These are phyloP conservation scores for Moelleriella libera DNA, from an alignment of 2,329 filamentous ascomycete species.

Conservation along the genomic window DNA sequence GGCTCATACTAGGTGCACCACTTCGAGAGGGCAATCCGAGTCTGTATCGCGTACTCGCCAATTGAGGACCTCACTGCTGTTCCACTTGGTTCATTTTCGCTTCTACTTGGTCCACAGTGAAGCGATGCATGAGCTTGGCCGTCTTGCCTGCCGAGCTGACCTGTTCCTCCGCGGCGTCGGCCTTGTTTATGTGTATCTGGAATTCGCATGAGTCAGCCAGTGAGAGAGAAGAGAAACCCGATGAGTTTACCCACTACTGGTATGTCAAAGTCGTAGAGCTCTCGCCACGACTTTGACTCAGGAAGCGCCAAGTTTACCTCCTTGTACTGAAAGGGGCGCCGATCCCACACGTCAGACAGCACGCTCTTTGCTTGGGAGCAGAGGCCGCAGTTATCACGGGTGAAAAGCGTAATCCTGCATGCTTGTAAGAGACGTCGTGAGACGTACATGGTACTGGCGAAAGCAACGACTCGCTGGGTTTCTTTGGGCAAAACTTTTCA, in stretches of 20 bases:
- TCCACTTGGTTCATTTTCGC: constrained; percentile 53
- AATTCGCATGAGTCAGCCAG: not conserved
- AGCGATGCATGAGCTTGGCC: constrained; percentile 65
- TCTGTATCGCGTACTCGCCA: too few species aligned
- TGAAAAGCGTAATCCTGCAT: constrained; percentile 62
- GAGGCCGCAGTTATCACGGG: constrained; percentile 55
- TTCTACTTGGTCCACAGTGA: constrained; percentile 51
- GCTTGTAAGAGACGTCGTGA: constrained; percentile 35
- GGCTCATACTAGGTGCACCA: constrained; percentile 22
- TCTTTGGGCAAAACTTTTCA: too few species aligned
- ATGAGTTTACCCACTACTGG: constrained; percentile 46
- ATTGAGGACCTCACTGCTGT: constrained; percentile 1
- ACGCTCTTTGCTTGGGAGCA: constrained; percentile 55
- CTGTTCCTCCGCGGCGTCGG: constrained; percentile 32
- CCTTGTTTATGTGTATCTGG: constrained; percentile 52
- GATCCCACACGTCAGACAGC: constrained; percentile 53
- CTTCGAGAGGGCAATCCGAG: not conserved
- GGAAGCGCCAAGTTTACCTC: constrained; percentile 58
- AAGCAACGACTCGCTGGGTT: too few species aligned
- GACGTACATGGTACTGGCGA: constrained; percentile 28
- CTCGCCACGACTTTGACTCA: constrained; percentile 50
- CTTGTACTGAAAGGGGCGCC: constrained; percentile 50
- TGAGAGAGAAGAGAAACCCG: too few species aligned
- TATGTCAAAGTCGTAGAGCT: constrained; percentile 68
- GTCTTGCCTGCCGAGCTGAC: constrained; percentile 42